Base-by-base conservation (phyloP, 1,139 yeast genomes). In the Williopsis jadinii region DNA sequence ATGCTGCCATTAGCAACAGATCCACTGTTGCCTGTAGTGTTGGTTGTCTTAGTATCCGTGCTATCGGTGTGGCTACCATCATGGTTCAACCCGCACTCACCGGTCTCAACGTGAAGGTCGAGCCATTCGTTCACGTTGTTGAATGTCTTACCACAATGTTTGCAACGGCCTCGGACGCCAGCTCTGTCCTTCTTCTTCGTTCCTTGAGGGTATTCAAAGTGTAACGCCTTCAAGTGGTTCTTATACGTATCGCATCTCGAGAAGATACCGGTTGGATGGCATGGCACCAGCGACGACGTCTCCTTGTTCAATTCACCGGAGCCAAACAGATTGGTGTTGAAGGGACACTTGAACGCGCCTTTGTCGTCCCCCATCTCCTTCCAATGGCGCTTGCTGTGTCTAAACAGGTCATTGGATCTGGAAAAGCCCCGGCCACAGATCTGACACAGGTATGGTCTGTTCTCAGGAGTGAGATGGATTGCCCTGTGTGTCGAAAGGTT, bases 221-320 rank as follows among this genome's bases (percentile, higher is more conserved):
- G 97, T 49, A 88, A 73, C 4, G 96, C 95, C 60, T 84, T 85
- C 48, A 88, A 68, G 62, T 88, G 97, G 62, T 87, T 88, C 58
- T 88, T 88, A 65, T 78, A 88, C 8, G 97, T 88, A 61, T 88
- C 97, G 59, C 95, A 84, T 37, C 97, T 72, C 14, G 88, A 77
- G 55, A 88, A 88, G 32, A 84, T 80, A 8, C 96, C 96, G 5
- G 86, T 78, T 45, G 76, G 75, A 59, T 88, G 96, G 58, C 95
- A 86, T 10, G 58, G 52, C 3, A 44, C 37, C 6, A 30, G 30
- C 8, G 35, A 19, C 2, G 8, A 19, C 27, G 11, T 32, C 24
- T 15, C n/a, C n/a, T 9, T 32, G 27, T 32, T 13, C 46, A 45
- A 5, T 45, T 35, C 26, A 11, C 10, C 9, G 29, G n/a, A n/a